A percentile compares a stretch with the other conserved stretches of the same genome.
phyloP scores from a whole-genome alignment of 306 rosid species.

The Vicia faba region DNA sequence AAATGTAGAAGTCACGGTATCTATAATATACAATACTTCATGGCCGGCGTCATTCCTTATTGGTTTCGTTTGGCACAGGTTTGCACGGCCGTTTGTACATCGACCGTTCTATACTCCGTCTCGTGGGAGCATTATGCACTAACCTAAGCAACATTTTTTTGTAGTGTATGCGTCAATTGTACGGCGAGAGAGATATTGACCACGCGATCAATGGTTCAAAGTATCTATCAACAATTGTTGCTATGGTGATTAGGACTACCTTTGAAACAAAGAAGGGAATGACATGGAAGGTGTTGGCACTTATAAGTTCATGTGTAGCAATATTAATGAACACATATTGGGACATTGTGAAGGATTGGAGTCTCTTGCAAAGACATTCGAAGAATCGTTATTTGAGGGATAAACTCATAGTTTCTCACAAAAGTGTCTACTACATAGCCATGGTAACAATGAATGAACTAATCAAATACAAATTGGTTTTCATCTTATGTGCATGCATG shows the following conservation, averaged over 20 bases:
- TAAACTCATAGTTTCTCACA: slow-evolving; percentile 55
- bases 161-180: slow-evolving; percentile 55
- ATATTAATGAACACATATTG: slow-evolving; percentile 48
- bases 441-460: slow-evolving; percentile 47
- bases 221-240: slow-evolving; percentile 60
- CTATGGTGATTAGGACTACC: slow-evolving; percentile 55
- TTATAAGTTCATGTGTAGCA: slow-evolving; percentile 58
- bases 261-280: slow-evolving; percentile 53
- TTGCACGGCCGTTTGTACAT: too few relatives aligned
- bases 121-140: neutral
- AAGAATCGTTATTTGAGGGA: slow-evolving; percentile 62
- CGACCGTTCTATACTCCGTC: too few relatives aligned
- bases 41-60: slow-evolving; percentile 56
- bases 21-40: slow-evolving; percentile 53
- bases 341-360: slow-evolving; percentile 70
- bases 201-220: slow-evolving; percentile 53
- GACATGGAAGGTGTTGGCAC: slow-evolving; percentile 59
- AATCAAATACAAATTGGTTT: neutral
- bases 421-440: slow-evolving; percentile 56
- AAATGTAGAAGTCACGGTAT: slow-evolving; percentile 56
- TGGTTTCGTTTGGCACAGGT: slow-evolving; percentile 65
- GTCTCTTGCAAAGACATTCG: slow-evolving; percentile 60
- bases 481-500: neutral
- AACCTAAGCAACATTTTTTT: slow-evolving; percentile 26
- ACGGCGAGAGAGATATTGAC: slow-evolving; percentile 45